Conservation (phyloP, 163 green algal genomes). For the Scenedesmus sp. region DNA sequence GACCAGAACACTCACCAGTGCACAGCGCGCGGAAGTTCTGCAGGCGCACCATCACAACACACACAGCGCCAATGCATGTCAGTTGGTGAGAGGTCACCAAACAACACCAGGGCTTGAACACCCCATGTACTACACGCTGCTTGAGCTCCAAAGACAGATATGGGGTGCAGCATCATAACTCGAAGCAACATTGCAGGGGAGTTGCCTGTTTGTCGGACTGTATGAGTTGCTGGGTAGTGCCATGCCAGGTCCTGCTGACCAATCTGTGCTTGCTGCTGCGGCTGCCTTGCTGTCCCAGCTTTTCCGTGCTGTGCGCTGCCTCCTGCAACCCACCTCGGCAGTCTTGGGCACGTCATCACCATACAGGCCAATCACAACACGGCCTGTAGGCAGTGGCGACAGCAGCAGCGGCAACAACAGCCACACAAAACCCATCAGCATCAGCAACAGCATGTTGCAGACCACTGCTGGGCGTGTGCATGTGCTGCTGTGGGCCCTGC, state of each 20-base stretch:
- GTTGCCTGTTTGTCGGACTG: too few species aligned
- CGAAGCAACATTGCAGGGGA: too few species aligned
- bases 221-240: too few species aligned
- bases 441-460: neutral
- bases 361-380: constrained; percentile 93
- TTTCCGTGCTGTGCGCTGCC: neutral
- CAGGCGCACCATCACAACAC: neutral
- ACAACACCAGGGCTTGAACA: too few species aligned
- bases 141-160: neutral
- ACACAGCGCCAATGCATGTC: neutral
- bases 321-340: constrained; percentile 66
- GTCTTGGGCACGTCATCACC: constrained; percentile 93
- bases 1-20: constrained; percentile 40
- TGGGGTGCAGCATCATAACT: too few species aligned
- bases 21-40: constrained; percentile 64
- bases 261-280: neutral
- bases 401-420: neutral
- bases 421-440: neutral
- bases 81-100: too few species aligned
- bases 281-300: neutral
- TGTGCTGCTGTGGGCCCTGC: neutral
- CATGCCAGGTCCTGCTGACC: too few species aligned
- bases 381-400: constrained; percentile 53
- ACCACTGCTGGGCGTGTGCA: neutral
- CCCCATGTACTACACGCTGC: neutral